These are phyloP conservation scores for Pseudozyma sp. DNA, from an alignment of 1,284 basidiomycete genomes.

Conservation along the genomic window DNA sequence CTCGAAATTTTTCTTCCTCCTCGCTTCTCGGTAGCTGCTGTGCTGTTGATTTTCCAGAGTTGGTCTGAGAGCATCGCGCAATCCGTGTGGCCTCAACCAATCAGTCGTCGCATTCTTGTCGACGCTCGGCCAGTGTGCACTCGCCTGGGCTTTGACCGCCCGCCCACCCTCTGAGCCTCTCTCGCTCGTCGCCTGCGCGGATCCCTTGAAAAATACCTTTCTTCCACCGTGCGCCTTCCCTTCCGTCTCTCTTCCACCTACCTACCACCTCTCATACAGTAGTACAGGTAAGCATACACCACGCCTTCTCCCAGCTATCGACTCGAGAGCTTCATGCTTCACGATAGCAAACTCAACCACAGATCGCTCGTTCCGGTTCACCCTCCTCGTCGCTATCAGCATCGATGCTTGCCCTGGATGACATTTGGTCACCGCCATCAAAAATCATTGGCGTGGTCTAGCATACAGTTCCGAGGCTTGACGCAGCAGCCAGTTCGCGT, in stretches of 20 bases:
- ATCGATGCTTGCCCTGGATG: neutral
- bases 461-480: too few species aligned
- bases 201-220: conserved; percentile 42
- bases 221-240: conserved; percentile 24
- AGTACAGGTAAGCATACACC: conserved; percentile 46
- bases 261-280: conserved; percentile 46
- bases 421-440: too few species aligned
- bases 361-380: neutral
- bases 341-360: neutral
- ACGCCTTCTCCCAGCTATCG: neutral
- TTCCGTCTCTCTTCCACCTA: conserved; percentile 40
- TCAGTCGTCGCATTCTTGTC: conserved; percentile 11
- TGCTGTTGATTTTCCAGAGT: neutral
- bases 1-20: conserved; percentile 13
- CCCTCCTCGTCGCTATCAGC: neutral
- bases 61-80: conserved; percentile 9
- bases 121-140: neutral
- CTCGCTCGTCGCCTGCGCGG: conserved; percentile 13
- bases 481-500: too few species aligned
- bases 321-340: neutral
- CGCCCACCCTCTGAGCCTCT: neutral
- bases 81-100: conserved; percentile 8
- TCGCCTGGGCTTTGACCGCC: neutral
- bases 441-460: too few species aligned
- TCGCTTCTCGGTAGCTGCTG: neutral